Evolutionary conservation across 1,284 basidiomycete genomes (phyloP).

Genomic region (Coniferiporia weirii): DNA sequence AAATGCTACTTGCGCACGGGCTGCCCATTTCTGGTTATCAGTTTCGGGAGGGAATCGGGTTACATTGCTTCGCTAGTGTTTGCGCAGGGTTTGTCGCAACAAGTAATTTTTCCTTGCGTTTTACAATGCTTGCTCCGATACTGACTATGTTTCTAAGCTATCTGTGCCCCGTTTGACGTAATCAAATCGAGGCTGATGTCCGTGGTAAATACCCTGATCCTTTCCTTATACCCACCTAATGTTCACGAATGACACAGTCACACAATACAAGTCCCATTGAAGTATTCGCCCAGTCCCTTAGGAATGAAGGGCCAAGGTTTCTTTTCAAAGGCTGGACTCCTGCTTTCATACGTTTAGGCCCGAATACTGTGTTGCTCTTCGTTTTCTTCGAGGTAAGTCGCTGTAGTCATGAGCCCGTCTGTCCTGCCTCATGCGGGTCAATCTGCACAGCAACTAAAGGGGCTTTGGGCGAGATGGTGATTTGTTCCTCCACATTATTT

Average conservation of each 20-base stretch:
- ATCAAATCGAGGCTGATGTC: constrained; percentile 76
- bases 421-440: neutral
- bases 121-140: constrained; percentile 7
- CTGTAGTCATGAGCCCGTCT: neutral
- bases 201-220: constrained; percentile 39
- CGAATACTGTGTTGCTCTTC: constrained; percentile 81
- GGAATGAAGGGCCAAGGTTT: constrained; percentile 74
- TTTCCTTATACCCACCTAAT: too few species aligned
- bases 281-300: constrained; percentile 52
- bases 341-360: constrained; percentile 78
- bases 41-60: constrained; percentile 62
- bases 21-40: constrained; percentile 59
- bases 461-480: constrained; percentile 5
- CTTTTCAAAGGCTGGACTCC: constrained; percentile 90
- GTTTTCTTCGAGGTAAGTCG: constrained; percentile 72
- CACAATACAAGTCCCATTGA: constrained; percentile 42
- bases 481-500: neutral
- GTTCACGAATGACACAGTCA: constrained; percentile 32
- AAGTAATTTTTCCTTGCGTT: constrained; percentile 41
- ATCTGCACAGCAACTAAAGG: constrained; percentile 16
- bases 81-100: constrained; percentile 85
- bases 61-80: constrained; percentile 61
- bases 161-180: constrained; percentile 87
- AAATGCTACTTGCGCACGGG: constrained; percentile 48
- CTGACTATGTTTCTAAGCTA: constrained; percentile 41